phyloP scores from a whole-genome alignment of 2,329 filamentous ascomycete species.

The Monilinia fructicola region DNA sequence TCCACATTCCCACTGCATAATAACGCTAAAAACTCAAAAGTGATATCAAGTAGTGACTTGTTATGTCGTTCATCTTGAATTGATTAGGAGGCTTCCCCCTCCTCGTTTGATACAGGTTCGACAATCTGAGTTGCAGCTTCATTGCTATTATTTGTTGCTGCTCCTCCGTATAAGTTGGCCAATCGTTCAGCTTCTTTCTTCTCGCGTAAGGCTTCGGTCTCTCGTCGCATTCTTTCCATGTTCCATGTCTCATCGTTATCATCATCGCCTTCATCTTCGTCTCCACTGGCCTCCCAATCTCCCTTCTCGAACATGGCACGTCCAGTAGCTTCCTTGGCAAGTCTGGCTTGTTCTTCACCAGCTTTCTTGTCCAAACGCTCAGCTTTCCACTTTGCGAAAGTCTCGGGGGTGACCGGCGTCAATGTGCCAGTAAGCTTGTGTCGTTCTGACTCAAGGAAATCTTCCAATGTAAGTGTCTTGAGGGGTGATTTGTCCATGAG shows the following conservation, averaged over 20 bases:
- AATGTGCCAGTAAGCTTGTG: conserved; percentile 90
- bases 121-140: conserved; percentile 25
- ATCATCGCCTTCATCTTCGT: conserved; percentile 51
- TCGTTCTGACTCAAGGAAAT: conserved; percentile 93
- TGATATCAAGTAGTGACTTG: conserved; percentile 12
- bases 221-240: conserved; percentile 74
- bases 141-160: conserved; percentile 29
- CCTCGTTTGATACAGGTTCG: conserved; percentile 25
- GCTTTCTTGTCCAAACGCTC: conserved; percentile 92
- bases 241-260: conserved; percentile 62
- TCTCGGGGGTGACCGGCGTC: conserved; percentile 89
- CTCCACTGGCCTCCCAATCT: conserved; percentile 75
- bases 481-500: conserved; percentile 93
- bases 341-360: conserved; percentile 84
- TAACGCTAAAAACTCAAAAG: conserved; percentile 35
- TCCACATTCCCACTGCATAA: conserved; percentile 26
- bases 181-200: conserved; percentile 76
- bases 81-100: conserved; percentile 32
- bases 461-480: conserved; percentile 91
- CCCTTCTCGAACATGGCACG: conserved; percentile 95
- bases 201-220: conserved; percentile 75
- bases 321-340: conserved; percentile 93
- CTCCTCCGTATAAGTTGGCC: conserved; percentile 30
- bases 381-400: conserved; percentile 96
- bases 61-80: conserved; percentile 18